These are phyloP conservation scores for Fagus crenata DNA, from an alignment of 306 rosid genomes.

Conservation along the genomic window DNA sequence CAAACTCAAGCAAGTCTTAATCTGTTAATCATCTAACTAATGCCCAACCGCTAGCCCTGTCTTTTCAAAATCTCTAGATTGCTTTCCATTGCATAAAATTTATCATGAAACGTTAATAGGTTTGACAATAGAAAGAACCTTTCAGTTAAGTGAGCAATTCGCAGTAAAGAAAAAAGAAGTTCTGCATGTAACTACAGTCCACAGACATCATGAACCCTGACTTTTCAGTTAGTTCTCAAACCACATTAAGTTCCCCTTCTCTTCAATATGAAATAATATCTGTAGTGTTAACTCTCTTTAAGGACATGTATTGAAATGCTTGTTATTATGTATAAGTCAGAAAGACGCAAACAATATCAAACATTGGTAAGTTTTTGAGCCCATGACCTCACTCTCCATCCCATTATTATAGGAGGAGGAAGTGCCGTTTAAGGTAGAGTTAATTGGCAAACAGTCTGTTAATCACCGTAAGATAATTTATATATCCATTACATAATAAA, in stretches of 20 bases:
- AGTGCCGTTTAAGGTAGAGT: no score
- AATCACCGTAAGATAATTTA: neutral
- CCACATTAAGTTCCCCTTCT: neutral
- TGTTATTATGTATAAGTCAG: neutral
- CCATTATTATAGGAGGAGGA: no score
- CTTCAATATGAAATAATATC: neutral
- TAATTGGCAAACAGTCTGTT: neutral
- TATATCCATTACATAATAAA: neutral
- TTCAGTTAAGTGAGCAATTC: neutral
- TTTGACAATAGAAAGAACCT: conserved; percentile 1
- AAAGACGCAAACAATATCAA: neutral
- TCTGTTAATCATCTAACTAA: neutral
- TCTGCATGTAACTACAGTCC: neutral
- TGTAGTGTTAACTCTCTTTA: neutral
- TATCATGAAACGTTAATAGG: neutral
- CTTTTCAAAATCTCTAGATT: neutral
- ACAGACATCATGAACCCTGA: neutral
- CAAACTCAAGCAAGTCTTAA: neutral
- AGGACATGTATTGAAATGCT: neutral
- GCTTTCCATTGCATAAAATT: conserved; percentile 6
- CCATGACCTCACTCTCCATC: no score
- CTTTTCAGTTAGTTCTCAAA: neutral
- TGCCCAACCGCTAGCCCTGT: neutral
- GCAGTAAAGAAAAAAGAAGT: neutral
- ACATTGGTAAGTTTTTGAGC: no score